These are phyloP conservation scores for Gymnopilus dilepis DNA, from an alignment of 768 basidiomycete genomes.

Conservation along the genomic window DNA sequence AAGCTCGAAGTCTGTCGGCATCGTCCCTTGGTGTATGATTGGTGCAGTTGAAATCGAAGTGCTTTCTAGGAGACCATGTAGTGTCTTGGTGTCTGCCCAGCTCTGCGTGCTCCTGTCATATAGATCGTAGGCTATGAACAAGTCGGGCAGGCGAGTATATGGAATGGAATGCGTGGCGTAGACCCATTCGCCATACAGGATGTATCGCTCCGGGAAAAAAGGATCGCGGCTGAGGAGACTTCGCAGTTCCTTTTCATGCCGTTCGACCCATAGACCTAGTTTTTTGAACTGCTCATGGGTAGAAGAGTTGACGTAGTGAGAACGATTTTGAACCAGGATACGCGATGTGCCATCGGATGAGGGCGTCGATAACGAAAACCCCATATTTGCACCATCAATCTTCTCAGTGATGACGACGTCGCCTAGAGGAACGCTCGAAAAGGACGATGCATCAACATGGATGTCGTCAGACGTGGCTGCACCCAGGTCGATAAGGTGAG, in stretches of 20 bases:
- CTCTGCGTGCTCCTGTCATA: slow-evolving; percentile 53
- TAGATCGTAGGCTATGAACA: slow-evolving; percentile 64
- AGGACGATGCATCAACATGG: slow-evolving; percentile 32
- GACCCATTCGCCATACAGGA: slow-evolving; percentile 70
- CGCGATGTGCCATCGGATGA: slow-evolving; percentile 37
- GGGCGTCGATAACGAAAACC: slow-evolving; percentile 56
- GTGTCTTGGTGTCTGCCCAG: slow-evolving; percentile 43
- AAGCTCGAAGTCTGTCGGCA: slow-evolving; percentile 47
- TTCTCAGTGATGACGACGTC: slow-evolving; percentile 64
- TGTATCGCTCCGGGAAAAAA: slow-evolving; percentile 59
- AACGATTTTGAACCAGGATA: slow-evolving; percentile 64
- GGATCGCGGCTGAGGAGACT: slow-evolving; percentile 51
- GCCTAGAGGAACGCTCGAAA: slow-evolving; percentile 22
- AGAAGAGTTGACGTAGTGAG: slow-evolving; percentile 59
- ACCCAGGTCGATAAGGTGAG: slow-evolving; percentile 63
- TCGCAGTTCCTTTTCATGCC: slow-evolving; percentile 48
- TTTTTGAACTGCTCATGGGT: slow-evolving; percentile 68
- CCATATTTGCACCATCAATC: slow-evolving; percentile 72
- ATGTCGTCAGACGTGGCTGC: slow-evolving; percentile 61
- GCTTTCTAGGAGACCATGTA: slow-evolving; percentile 38
- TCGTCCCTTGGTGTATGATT: slow-evolving; percentile 44
- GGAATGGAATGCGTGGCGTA: slow-evolving; percentile 65
- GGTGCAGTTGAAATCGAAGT: slow-evolving; percentile 52
- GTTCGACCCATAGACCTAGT: slow-evolving; percentile 59
- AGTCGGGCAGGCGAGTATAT: slow-evolving; percentile 58